Evolutionary conservation across 164 flowering plant species (phyloP).

Genomic region (Chimonanthus praecox): DNA sequence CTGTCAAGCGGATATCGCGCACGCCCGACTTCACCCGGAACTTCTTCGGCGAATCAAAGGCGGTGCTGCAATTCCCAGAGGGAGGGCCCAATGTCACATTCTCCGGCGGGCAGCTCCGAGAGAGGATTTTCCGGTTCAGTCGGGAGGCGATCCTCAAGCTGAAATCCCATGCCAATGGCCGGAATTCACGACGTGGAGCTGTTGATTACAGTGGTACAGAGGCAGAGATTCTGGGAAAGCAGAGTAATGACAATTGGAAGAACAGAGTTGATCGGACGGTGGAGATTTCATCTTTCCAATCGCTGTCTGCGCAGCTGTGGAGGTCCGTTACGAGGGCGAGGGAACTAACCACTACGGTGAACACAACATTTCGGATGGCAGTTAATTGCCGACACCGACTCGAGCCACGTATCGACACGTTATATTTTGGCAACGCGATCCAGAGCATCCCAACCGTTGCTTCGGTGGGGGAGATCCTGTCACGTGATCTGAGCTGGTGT

Average conservation of each 20-base stretch:
- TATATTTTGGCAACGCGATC: slow-evolving; percentile 48
- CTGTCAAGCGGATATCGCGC: slow-evolving; percentile 31
- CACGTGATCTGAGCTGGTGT: slow-evolving; percentile 52
- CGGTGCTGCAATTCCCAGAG: slow-evolving; percentile 47
- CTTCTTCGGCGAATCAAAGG: slow-evolving; percentile 52
- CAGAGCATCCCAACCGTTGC: background rate
- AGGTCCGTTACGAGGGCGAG: slow-evolving; percentile 8
- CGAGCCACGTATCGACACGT: slow-evolving; percentile 26
- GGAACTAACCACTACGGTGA: slow-evolving; percentile 23
- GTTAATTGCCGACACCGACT: slow-evolving; percentile 30
- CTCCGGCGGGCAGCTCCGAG: slow-evolving; percentile 37
- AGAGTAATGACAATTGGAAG: slow-evolving; percentile 36
- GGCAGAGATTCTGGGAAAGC: slow-evolving; percentile 40
- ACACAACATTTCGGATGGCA: slow-evolving; percentile 33
- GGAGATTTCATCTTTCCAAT: slow-evolving; percentile 58
- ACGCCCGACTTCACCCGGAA: slow-evolving; percentile 50
- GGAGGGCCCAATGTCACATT: slow-evolving; percentile 66
- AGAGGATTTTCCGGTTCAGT: slow-evolving; percentile 67
- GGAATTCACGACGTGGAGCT: background rate
- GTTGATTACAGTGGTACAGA: background rate
- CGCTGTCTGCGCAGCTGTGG: slow-evolving; percentile 13
- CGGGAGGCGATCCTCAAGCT: slow-evolving; percentile 49
- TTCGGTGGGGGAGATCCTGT: slow-evolving; percentile 50
- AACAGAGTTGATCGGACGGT: slow-evolving; percentile 9
- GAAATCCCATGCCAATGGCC: slow-evolving; percentile 51